Evolutionary conservation across 495 filamentous ascomycete species (phyloP), one percentile per base, ranked within the genome.

Genomic region (Penicillium argentinense): DNA sequence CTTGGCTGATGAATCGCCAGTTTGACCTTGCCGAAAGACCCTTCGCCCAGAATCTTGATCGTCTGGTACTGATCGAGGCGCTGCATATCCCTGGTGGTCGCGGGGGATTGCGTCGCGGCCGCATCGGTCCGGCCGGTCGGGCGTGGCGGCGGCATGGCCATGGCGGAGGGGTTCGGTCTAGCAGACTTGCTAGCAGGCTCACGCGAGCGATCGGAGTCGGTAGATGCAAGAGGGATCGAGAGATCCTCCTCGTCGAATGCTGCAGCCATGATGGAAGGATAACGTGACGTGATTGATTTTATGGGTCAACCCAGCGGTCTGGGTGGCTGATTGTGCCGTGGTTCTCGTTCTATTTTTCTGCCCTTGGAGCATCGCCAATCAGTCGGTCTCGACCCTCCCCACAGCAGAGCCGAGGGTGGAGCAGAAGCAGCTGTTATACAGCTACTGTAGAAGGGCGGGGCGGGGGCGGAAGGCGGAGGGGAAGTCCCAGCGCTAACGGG

Each of bases 21-120:
- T 75, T 97, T 97, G 60, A 98, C 93, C 75, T 98, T 98, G 38
- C 93, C 93, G 66, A 98, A 98, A 7, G 88, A 95, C 9, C 93
- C 93, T 72, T 98, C 93, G 21, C 93, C 93, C 4, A 98, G 79
- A 2, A 93, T 96, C 68, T 84, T 87, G 48, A 95, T 74, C 42
- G 96, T 85, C 50, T 85, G 83, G 69, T 97, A 98, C 52, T 90
- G 87, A 34, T 91, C 91, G 49, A 97, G 81, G 44, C 91, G 82
- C 69, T 91, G 83, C 66, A 88, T 84, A 52, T 81, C 73, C 49
- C 69, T 69, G 36, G 51, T 74, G 36, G 69, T 73, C 17, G 73
- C 71, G 24, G 69, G 73, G 30, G 72, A 71, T 62, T 73, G 62
- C 42, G 53, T 62, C 22, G 61, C 49, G 46, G 62, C 39, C 32